Base-by-base conservation (phyloP, 2,329 filamentous ascomycete genomes). In the Erysiphe pulchra region DNA sequence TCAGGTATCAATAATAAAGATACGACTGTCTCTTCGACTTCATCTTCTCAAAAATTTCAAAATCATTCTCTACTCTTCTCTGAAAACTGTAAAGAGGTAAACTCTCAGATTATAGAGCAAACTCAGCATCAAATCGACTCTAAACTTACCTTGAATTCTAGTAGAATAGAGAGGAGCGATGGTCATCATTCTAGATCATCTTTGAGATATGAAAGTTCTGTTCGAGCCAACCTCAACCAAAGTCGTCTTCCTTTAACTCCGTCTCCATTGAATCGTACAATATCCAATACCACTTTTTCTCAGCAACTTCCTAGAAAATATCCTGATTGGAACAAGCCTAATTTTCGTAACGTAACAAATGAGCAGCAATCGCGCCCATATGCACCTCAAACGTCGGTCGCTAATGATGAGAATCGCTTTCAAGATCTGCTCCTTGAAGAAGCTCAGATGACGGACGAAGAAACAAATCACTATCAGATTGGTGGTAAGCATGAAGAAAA, bases 91-190 rank as follows among this genome's bases (percentile, higher is more conserved):
- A 50, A 47, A 12, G 45, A 48, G 44, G 47, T 48, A 11, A 56
- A 53, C 49, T 47, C 54, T 45, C 57, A 58, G 44, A 46, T 58
- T 18, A 52, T 59, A 16, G 45, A 52, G 31, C 56, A 58, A 37
- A 8, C 14, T 9, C 14, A 37, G 34, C 14, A 37, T 37, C 16
- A n/a, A 8, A 37, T 9, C 11, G 16, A 11, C 14, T 37, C 34
- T 37, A 37, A 37, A 7, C 14, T n/a, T 37, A 1, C 34, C 13
- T 37, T 13, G 13, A 6, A 24, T 24, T 24, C 20, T 24, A 24
- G 20, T 24, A 24, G 20, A 24, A 24, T 24, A 24, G 20, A 24
- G 20, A 24, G 20, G 6, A 8, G 34, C 11, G 34, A 37, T 14
- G 5, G 9, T n/a, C 11, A 14, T n/a, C 34, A 14, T 37, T 37